Base-by-base conservation (phyloP, 2,329 filamentous ascomycete species). In the Fusarium goolgardi region DNA sequence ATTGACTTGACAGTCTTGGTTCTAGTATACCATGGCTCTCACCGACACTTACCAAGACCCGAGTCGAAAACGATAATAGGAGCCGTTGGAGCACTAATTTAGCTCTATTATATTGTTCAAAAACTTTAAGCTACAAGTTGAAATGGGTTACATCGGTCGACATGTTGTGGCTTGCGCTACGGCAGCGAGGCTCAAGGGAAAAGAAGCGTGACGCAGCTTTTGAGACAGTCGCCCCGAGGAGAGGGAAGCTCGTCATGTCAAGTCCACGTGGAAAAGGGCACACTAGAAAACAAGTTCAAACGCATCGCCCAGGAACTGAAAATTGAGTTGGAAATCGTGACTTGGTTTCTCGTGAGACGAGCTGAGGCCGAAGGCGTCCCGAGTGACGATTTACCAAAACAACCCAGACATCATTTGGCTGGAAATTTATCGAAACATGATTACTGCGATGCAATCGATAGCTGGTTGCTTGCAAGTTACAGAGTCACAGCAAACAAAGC, bases 151-250 rank as follows among this genome's bases (percentile, higher is more conserved):
- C 51, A 57, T 69, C 34, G 47, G 35, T 55, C 41, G 50, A 49
- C 45, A 53, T 58, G 39, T 20, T 39, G 66, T 70, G 66, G 66
- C 62, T 70, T 67, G 39, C 62, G 50, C 50, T 65, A 65, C 61
- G 20, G 50, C 60, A 39, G 60, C 25, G 55, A 70, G 62, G 66
- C 63, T 45, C 37, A 20, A 15, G 23, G 47, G 29, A 40, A 47
- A 39, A 40, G n/a, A 29, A 41, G 35, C 25, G 54, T 59, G 34
- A 47, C 41, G 47, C 49, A 65, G 37, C 46, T 46, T 49, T 29
- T 63, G 62, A 69, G 66, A 69, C 66, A 69, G 63, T 44, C 44
- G 25, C 46, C n/a, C 46, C 27, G 47, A 52, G 44, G 56, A 51
- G 21, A 46, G 59, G 60, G 20, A 69, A 35, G 39, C 23, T 27